Evolutionary conservation across 129 eudicot genomes (phyloP).

Genomic region (Lactuca saligna): DNA sequence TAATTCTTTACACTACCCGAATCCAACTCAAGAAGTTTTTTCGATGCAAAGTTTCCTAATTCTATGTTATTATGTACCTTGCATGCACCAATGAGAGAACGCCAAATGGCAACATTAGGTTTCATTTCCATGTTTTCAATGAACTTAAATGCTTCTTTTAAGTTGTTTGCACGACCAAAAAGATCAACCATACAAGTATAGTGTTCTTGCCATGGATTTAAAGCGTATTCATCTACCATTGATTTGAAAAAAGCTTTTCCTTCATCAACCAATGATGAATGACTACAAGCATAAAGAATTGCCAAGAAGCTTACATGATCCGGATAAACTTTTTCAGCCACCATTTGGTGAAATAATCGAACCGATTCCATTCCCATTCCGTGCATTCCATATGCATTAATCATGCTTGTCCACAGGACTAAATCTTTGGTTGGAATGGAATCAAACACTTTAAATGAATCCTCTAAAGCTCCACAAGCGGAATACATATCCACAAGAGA

Average conservation of each 20-base stretch:
- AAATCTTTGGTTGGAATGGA: slow-evolving; percentile 41
- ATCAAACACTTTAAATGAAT: slow-evolving; percentile 49
- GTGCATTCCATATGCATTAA: slow-evolving; percentile 79
- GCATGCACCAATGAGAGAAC: slow-evolving; percentile 85
- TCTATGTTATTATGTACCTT: slow-evolving; percentile 49
- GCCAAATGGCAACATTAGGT: slow-evolving; percentile 70
- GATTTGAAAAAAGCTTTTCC: slow-evolving; percentile 48
- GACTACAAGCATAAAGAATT: slow-evolving; percentile 84
- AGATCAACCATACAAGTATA: slow-evolving; percentile 84
- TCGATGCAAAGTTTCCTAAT: slow-evolving; percentile 67
- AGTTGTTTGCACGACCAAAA: slow-evolving; percentile 67
- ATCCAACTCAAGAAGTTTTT: slow-evolving; percentile 61
- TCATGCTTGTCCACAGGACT: slow-evolving; percentile 77
- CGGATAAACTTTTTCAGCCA: slow-evolving; percentile 44
- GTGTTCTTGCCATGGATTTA: slow-evolving; percentile 92
- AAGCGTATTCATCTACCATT: slow-evolving; percentile 50
- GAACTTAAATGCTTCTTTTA: slow-evolving; percentile 67
- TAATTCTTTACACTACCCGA: slow-evolving; percentile 60
- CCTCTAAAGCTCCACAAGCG: slow-evolving; percentile 58
- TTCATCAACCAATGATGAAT: slow-evolving; percentile 62
- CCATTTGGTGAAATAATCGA: slow-evolving; percentile 53
- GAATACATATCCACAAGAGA: slow-evolving; percentile 89
- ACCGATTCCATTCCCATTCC: slow-evolving; percentile 63
- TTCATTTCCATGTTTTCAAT: slow-evolving; percentile 54
- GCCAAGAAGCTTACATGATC: slow-evolving; percentile 83